Evolutionary conservation across 768 basidiomycete genomes (phyloP).

Genomic region (Amanita muscaria): DNA sequence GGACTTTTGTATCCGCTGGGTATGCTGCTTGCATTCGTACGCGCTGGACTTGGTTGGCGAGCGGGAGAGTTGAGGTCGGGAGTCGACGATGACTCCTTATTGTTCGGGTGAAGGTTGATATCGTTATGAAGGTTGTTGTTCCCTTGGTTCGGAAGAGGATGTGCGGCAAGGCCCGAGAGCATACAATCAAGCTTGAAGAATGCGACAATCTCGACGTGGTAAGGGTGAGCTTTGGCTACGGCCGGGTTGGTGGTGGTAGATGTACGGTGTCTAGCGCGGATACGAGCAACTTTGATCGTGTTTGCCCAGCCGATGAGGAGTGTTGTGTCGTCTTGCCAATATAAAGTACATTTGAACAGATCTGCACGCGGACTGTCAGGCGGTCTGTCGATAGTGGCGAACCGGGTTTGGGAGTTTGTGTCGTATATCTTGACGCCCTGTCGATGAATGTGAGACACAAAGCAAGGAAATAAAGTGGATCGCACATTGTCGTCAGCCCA

Average conservation of each 20-base stretch:
- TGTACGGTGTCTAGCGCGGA: conserved; percentile 52
- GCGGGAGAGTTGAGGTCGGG: conserved; percentile 9
- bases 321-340: conserved; percentile 90
- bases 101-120: conserved; percentile 8
- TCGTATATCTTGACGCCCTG: conserved; percentile 96
- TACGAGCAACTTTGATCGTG: conserved; percentile 80
- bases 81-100: conserved; percentile 3
- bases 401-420: conserved; percentile 61
- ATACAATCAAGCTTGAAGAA: conserved; percentile 93
- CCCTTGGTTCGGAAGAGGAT: conserved; percentile 32
- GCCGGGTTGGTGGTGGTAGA: conserved; percentile 29
- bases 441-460: background rate
- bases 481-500: conserved; percentile 90
- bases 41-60: conserved; percentile 9
- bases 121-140: background rate
- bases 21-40: conserved; percentile 12
- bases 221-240: conserved; percentile 42
- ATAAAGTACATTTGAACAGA: conserved; percentile 84
- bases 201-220: conserved; percentile 81
- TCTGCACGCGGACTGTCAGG: conserved; percentile 83
- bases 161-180: conserved; percentile 85
- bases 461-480: background rate
- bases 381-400: conserved; percentile 81
- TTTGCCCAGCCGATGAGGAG: conserved; percentile 93
- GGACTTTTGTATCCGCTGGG: conserved; percentile 7